These are phyloP conservation scores for Atalantia buxifolia DNA, from an alignment of 345 rosid genomes.

Conservation along the genomic window DNA sequence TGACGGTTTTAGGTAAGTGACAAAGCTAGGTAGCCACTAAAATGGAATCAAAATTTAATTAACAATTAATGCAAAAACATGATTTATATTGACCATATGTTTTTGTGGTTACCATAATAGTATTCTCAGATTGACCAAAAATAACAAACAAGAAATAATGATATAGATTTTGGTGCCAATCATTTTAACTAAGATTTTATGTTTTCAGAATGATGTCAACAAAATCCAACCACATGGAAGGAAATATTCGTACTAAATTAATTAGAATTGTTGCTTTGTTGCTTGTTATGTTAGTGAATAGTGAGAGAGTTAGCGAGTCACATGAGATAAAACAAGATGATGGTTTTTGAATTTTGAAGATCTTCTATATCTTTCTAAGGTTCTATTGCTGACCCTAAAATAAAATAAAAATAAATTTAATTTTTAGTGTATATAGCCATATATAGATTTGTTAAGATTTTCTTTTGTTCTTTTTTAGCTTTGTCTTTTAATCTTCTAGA, in stretches of 20 bases:
- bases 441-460: conserved; percentile 39
- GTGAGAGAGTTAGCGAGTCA: conserved; percentile 16
- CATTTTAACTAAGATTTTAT: conserved; percentile 33
- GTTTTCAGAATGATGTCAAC: conserved; percentile 14
- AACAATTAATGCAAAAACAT: neutral
- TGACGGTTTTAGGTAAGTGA: conserved; percentile 2
- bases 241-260: conserved; percentile 24
- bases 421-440: conserved; percentile 5
- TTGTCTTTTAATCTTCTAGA: conserved; percentile 19
- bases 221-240: conserved; percentile 31
- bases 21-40: neutral
- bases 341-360: conserved; percentile 19
- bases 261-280: neutral
- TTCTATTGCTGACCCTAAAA: conserved; percentile 24
- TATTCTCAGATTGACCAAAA: conserved; percentile 16
- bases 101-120: neutral
- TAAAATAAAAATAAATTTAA: neutral
- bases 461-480: conserved; percentile 5
- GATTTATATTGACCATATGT: conserved; percentile 9
- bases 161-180: conserved; percentile 18
- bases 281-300: neutral
- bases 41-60: neutral
- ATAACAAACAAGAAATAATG: conserved; percentile 10
- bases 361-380: conserved; percentile 37
- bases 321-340: conserved; percentile 20